phyloP scores from a whole-genome alignment of 1,139 yeast species.

The Kodamaea ohmeri region DNA sequence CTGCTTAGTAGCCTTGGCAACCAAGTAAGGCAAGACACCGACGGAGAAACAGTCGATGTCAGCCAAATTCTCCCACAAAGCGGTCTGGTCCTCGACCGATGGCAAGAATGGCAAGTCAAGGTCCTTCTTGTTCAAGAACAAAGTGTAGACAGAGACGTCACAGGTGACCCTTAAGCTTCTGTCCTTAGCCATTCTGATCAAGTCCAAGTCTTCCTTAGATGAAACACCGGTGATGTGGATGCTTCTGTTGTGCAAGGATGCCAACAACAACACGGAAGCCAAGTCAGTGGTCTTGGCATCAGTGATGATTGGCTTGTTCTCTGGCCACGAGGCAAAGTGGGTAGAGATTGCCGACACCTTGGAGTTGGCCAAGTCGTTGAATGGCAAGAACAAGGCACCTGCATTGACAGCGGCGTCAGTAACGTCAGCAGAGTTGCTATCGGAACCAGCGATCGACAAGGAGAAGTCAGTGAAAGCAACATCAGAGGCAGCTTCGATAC shows the following conservation, averaged over 20 bases:
- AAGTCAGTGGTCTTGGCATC: constrained; percentile 91
- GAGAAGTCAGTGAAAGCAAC: constrained; percentile 80
- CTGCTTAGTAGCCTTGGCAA: constrained; percentile 65
- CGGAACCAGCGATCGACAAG: constrained; percentile 79
- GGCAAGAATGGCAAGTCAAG: constrained; percentile 73
- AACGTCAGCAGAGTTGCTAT: constrained; percentile 60
- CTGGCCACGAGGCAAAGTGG: constrained; percentile 84
- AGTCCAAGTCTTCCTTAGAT: constrained; percentile 74
- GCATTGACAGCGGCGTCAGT: constrained; percentile 64
- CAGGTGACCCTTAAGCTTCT: constrained; percentile 82
- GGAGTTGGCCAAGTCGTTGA: constrained; percentile 65
- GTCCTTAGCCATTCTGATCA: constrained; percentile 82
- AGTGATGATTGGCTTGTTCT: constrained; percentile 78
- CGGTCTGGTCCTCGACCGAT: constrained; percentile 72
- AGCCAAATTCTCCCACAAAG: constrained; percentile 74
- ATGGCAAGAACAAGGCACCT: constrained; percentile 79
- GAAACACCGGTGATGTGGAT: constrained; percentile 89
- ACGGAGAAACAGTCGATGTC: constrained; percentile 84
- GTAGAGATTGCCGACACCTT: constrained; percentile 76
- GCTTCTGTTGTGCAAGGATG: constrained; percentile 81
- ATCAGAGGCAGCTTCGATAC: constrained; percentile 54
- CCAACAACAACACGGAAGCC: constrained; percentile 86
- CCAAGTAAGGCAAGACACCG: constrained; percentile 73
- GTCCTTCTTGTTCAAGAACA: constrained; percentile 73
- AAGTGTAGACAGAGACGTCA: constrained; percentile 80